Evolutionary conservation across 2,329 filamentous ascomycete species (phyloP).

Genomic region (Claviceps cyperi): DNA sequence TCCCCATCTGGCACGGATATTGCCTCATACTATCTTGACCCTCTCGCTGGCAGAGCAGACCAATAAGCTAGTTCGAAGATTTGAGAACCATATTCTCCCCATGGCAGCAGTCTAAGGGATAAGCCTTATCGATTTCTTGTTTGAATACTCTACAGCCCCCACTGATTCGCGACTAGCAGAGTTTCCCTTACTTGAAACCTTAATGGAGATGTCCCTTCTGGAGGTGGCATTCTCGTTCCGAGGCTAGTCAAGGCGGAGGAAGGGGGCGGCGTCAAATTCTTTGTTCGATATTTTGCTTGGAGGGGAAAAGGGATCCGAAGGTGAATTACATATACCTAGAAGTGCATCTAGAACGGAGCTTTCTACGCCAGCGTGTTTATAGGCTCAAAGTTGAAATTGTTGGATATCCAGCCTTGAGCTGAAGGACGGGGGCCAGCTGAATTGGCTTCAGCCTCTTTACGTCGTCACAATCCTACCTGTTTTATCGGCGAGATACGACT

Average conservation of each 20-base stretch:
- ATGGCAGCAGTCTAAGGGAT: conserved; percentile 19
- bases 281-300: background rate
- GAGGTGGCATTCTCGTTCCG: too few species aligned
- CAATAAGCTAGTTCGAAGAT: conserved; percentile 72
- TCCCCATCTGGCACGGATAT: conserved; percentile 81
- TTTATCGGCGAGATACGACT: background rate
- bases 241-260: background rate
- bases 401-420: background rate
- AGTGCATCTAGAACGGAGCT: conserved; percentile 8
- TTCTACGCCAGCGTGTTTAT: background rate
- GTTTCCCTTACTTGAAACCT: too few species aligned
- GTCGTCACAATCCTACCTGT: background rate
- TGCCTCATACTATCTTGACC: conserved; percentile 91
- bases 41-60: conserved; percentile 92
- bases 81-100: conserved; percentile 49
- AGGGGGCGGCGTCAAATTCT: background rate
- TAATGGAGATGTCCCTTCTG: too few species aligned
- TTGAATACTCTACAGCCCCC: background rate
- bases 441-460: background rate
- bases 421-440: background rate
- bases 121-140: background rate
- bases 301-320: background rate
- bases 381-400: background rate
- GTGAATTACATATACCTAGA: conserved; percentile 4
- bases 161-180: too few species aligned